Evolutionary conservation across 768 basidiomycete species (phyloP).

Genomic region (Auriculariales sp.): DNA sequence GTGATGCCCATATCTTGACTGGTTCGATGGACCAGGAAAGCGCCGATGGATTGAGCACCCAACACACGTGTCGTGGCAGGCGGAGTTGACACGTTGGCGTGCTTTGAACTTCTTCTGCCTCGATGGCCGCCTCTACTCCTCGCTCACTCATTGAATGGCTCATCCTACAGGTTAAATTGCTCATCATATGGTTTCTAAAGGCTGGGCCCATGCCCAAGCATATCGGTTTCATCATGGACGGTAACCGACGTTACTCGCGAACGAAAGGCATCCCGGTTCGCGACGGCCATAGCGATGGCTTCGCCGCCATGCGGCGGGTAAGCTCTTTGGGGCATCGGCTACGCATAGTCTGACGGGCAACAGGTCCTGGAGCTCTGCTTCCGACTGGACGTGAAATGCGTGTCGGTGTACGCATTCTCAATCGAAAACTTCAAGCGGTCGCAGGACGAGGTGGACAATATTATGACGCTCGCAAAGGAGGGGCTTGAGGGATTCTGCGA

Average conservation of each 20-base stretch:
- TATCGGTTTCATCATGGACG: conserved; percentile 76
- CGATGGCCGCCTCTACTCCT: no score
- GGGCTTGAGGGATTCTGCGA: conserved; percentile 64
- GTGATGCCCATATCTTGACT: no score
- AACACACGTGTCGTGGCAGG: no score
- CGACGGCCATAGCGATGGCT: conserved; percentile 79
- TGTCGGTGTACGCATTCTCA: conserved; percentile 94
- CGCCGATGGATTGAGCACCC: no score
- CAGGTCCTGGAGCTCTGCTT: conserved; percentile 82
- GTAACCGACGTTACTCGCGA: conserved; percentile 29
- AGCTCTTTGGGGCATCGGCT: conserved; percentile 12
- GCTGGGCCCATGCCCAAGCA: conserved; percentile 80
- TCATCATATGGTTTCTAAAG: not conserved
- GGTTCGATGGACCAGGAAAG: no score
- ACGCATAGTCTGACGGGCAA: not conserved
- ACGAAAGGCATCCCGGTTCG: conserved; percentile 41
- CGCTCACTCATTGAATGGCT: not conserved
- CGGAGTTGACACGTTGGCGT: no score
- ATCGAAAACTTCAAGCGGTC: conserved; percentile 94
- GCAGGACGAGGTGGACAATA: conserved; percentile 67
- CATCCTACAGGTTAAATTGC: not conserved
- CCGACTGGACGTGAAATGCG: conserved; percentile 61
- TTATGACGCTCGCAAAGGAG: conserved; percentile 75
- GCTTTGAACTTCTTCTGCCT: no score
- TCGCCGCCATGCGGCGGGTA: conserved; percentile 63